A percentile compares a stretch with the other conserved stretches of the same genome.
Conservation (phyloP, 2,329 filamentous ascomycete species). For the Alternaria metachromatica region DNA sequence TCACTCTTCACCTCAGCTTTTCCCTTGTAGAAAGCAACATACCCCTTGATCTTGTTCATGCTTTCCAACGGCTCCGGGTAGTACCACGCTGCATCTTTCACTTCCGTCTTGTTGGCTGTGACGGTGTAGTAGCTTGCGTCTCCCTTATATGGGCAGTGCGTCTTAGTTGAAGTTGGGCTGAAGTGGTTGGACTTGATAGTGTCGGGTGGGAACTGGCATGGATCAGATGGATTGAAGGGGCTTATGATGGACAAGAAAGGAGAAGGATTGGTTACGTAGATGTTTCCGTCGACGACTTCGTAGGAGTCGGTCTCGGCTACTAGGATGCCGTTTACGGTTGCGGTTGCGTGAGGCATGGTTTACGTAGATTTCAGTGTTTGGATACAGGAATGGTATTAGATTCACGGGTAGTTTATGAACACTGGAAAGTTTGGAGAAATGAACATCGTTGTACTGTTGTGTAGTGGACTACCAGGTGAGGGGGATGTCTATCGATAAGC, state of each 20-base stretch:
- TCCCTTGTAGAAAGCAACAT: constrained; percentile 65
- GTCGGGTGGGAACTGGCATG: constrained; percentile 45
- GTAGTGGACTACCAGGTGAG: not conserved
- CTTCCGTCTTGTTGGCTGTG: constrained; percentile 55
- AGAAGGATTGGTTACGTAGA: constrained; percentile 53
- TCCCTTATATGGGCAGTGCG: constrained; percentile 65
- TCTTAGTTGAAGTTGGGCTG: constrained; percentile 54
- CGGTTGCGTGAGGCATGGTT: constrained; percentile 50
- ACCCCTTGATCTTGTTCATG: constrained; percentile 59
- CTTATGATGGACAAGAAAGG: not conserved
- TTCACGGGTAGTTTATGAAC: not conserved
- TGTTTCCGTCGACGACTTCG: constrained; percentile 65
- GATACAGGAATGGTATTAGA: too few species aligned
- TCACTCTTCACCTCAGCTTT: constrained; percentile 30
- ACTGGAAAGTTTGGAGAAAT: not conserved
- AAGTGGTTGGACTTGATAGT: constrained; percentile 56
- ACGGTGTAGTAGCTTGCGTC: constrained; percentile 64
- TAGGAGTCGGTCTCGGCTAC: constrained; percentile 60
- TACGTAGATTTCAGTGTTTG: not conserved
- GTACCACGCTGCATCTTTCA: constrained; percentile 65
- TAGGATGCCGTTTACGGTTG: constrained; percentile 57
- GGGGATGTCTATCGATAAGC: constrained; percentile 20
- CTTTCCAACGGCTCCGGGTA: constrained; percentile 61
- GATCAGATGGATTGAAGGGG: not conserved
- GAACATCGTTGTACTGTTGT: not conserved